Percentiles rank a stretch among this genome's conserved stretches.
Conservation (phyloP, 148 eudicot species). For the Chenopodium quinoa region DNA sequence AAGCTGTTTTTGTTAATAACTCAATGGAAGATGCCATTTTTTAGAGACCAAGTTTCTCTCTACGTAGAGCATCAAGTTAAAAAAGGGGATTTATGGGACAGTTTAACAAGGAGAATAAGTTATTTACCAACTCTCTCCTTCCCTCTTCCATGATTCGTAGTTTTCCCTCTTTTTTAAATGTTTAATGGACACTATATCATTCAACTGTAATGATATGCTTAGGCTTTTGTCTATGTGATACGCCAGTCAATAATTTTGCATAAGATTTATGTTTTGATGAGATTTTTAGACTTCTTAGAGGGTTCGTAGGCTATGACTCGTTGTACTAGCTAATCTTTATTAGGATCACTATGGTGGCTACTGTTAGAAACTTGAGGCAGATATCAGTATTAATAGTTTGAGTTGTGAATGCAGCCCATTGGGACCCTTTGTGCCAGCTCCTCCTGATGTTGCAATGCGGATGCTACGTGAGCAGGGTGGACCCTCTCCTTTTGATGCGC, state of each 20-base stretch:
- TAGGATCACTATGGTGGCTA: background rate
- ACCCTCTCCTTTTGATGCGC: conserved; percentile 71
- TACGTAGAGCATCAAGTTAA: background rate
- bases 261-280: too few relatives aligned
- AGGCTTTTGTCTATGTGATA: background rate
- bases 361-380: background rate
- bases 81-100: background rate
- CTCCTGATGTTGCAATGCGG: conserved; percentile 96
- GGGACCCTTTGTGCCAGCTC: conserved; percentile 99
- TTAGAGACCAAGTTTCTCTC: background rate
- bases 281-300: background rate
- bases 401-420: conserved; percentile 62
- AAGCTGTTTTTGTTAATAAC: background rate
- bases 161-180: background rate
- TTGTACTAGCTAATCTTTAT: background rate
- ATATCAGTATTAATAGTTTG: background rate
- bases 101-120: background rate
- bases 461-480: conserved; percentile 96
- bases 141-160: background rate
- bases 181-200: background rate
- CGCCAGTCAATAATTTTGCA: too few relatives aligned
- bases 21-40: background rate
- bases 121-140: background rate
- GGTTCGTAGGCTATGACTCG: too few relatives aligned
- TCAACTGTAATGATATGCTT: background rate